Evolutionary conservation across 148 eudicot species (phyloP).

Genomic region (Polygonum maritimum): DNA sequence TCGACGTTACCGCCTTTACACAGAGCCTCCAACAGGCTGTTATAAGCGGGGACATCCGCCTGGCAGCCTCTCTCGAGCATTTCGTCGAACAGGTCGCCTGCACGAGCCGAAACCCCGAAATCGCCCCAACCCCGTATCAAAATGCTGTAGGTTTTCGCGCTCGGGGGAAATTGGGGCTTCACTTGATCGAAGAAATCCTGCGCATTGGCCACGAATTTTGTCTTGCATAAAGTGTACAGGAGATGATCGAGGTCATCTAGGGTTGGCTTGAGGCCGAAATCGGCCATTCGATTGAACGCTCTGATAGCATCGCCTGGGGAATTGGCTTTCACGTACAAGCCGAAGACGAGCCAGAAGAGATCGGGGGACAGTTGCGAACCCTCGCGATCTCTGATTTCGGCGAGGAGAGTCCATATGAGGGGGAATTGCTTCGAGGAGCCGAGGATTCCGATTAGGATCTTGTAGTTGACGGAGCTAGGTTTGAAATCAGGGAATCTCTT

Average conservation of each 20-base stretch:
- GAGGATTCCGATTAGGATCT: slow-evolving; percentile 48
- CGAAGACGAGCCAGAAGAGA: slow-evolving; percentile 57
- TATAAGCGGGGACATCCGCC: slow-evolving; percentile 66
- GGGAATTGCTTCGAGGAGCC: slow-evolving; percentile 73
- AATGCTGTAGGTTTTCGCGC: slow-evolving; percentile 55
- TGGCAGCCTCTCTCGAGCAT: slow-evolving; percentile 54
- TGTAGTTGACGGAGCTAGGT: slow-evolving; percentile 35
- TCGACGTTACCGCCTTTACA: slow-evolving; percentile 56
- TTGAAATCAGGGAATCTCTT: slow-evolving; percentile 37
- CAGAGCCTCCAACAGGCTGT: slow-evolving; percentile 54
- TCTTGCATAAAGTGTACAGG: slow-evolving; percentile 50
- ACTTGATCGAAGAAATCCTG: slow-evolving; percentile 58
- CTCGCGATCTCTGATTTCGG: slow-evolving; percentile 36
- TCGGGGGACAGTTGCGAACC: slow-evolving; percentile 29
- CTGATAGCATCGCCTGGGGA: slow-evolving; percentile 64
- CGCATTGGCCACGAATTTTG: slow-evolving; percentile 46
- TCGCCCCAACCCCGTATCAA: slow-evolving; percentile 68
- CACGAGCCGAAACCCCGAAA: slow-evolving; percentile 31
- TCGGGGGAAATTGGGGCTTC: slow-evolving; percentile 25
- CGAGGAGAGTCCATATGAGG: slow-evolving; percentile 62
- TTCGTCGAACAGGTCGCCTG: slow-evolving; percentile 63
- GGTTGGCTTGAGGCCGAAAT: slow-evolving; percentile 46
- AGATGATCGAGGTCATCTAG: slow-evolving; percentile 54
- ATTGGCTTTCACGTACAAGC: slow-evolving; percentile 56
- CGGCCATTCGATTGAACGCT: slow-evolving; percentile 57